Evolutionary conservation across 2,329 filamentous ascomycete genomes (phyloP).

Genomic region (Colletotrichum australisinense): DNA sequence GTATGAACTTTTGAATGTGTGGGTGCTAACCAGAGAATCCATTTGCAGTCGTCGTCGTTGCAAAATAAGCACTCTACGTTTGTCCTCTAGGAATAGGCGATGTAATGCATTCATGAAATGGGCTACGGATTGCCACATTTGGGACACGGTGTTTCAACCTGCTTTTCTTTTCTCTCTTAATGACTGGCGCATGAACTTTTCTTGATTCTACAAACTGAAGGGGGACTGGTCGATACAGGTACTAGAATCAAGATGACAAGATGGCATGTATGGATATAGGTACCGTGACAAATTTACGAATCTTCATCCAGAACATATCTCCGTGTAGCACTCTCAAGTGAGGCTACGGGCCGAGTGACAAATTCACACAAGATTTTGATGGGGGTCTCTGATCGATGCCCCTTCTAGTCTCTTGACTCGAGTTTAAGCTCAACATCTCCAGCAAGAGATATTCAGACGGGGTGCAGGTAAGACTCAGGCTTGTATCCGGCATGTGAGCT

Average conservation of each 20-base stretch:
- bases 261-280: neutral
- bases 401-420: too few relatives aligned
- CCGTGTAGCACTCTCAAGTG: too few relatives aligned
- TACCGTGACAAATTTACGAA: neutral
- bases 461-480: too few relatives aligned
- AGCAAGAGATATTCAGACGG: too few relatives aligned
- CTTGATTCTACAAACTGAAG: neutral
- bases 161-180: too few relatives aligned
- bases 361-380: too few relatives aligned
- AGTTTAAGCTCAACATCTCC: too few relatives aligned
- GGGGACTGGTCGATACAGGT: neutral
- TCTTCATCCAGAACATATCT: neutral
- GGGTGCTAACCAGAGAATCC: neutral
- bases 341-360: too few relatives aligned
- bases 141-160: neutral
- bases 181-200: too few relatives aligned
- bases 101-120: neutral
- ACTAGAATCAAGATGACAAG: neutral
- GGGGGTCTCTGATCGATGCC: too few relatives aligned
- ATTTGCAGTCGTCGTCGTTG: conserved; percentile 5
- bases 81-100: neutral
- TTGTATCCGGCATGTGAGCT: too few relatives aligned
- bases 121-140: neutral
- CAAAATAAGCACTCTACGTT: neutral
- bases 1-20: neutral